Percentiles rank a stretch among this genome's conserved stretches.
phyloP scores from a whole-genome alignment of 768 basidiomycete genomes.

The Rhodocollybia butyracea region DNA sequence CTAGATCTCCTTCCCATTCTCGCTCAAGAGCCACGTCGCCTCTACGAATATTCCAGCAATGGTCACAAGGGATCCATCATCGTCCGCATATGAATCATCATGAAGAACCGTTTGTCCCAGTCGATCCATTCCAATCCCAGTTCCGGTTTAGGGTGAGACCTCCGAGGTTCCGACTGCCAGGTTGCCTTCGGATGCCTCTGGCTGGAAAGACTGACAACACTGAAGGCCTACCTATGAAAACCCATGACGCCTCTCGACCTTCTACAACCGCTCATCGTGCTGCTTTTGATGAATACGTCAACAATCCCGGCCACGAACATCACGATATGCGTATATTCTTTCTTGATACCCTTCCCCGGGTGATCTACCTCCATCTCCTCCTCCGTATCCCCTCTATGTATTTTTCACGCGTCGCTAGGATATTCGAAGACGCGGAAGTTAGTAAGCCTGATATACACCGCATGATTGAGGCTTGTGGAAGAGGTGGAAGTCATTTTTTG shows the following conservation, averaged over 20 bases:
- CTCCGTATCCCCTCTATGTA: constrained; percentile 76
- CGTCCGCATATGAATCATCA: constrained; percentile 37
- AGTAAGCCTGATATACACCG: constrained; percentile 67
- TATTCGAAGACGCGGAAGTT: constrained; percentile 77
- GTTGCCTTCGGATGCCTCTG: constrained; percentile 15
- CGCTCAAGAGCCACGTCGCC: constrained; percentile 59
- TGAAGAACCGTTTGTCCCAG: constrained; percentile 54
- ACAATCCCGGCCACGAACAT: neutral
- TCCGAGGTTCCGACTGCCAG: neutral
- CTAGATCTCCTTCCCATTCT: constrained; percentile 46
- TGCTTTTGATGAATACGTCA: neutral
- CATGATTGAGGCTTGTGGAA: constrained; percentile 39
- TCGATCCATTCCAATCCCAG: constrained; percentile 48
- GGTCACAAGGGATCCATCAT: constrained; percentile 44
- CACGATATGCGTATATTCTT: constrained; percentile 20
- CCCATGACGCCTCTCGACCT: neutral
- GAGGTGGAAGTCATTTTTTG: constrained; percentile 13
- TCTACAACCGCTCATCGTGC: neutral
- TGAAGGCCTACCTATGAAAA: neutral
- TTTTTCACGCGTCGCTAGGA: constrained; percentile 71
- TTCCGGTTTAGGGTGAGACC: constrained; percentile 11
- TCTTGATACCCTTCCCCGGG: constrained; percentile 37
- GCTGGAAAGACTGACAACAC: constrained; percentile 24
- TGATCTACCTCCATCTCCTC: constrained; percentile 40
- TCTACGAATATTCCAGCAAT: constrained; percentile 53